Evolutionary conservation across 2,329 filamentous ascomycete genomes (phyloP).

Genomic region (Coniochaeta hoffmannii): DNA sequence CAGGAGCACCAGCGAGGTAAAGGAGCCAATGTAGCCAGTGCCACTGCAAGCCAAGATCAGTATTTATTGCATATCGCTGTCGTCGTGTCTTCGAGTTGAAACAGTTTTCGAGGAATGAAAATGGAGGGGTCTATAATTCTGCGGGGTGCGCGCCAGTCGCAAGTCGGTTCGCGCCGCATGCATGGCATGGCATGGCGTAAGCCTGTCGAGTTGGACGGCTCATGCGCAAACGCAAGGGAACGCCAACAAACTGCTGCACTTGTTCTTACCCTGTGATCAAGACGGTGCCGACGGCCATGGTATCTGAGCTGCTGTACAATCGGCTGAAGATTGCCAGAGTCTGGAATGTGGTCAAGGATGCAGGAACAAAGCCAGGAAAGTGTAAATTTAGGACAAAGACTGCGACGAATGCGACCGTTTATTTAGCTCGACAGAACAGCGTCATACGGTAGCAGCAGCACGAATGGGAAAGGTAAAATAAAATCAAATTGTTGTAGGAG

Average conservation of each 20-base stretch:
- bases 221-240: slow-evolving; percentile 8
- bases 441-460: neutral
- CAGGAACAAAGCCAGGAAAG: neutral
- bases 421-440: neutral
- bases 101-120: neutral
- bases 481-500: neutral
- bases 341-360: neutral
- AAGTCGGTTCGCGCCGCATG: neutral
- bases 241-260: neutral
- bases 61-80: neutral
- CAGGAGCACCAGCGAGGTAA: slow-evolving; percentile 86
- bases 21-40: slow-evolving; percentile 98
- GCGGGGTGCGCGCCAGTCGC: slow-evolving; percentile 2
- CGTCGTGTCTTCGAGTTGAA: neutral
- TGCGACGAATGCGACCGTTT: neutral
- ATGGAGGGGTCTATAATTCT: neutral
- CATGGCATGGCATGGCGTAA: neutral
- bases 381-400: neutral
- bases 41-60: slow-evolving; percentile 53
- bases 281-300: slow-evolving; percentile 78
- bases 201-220: neutral
- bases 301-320: neutral
- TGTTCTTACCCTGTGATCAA: slow-evolving; percentile 78
- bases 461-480: neutral
- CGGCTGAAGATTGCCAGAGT: neutral